A percentile compares a stretch with the other conserved stretches of the same genome.
phyloP scores from a whole-genome alignment of 306 rosid species.

The Argentina anserina region DNA sequence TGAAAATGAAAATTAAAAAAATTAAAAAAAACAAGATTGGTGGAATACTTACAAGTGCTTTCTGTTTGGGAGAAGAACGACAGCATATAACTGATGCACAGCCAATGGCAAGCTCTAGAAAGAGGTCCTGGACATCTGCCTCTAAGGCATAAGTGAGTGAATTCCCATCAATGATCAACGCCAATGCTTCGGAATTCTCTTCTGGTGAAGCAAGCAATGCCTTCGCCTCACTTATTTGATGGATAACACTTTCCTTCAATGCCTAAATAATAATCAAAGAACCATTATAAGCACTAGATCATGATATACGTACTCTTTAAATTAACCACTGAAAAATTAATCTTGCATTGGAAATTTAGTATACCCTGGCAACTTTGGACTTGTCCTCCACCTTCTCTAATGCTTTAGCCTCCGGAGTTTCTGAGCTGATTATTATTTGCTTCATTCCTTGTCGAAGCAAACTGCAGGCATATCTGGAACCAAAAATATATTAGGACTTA shows the following conservation, averaged over 20 bases:
- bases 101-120: constrained; percentile 85
- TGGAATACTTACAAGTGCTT: constrained; percentile 70
- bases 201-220: constrained; percentile 32
- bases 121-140: constrained; percentile 72
- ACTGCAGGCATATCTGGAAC: constrained; percentile 85
- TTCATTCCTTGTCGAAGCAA: constrained; percentile 95
- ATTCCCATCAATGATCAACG: constrained; percentile 94
- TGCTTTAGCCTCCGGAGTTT: constrained; percentile 69
- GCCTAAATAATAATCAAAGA: constrained; percentile 51
- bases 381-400: constrained; percentile 74
- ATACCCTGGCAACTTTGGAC: constrained; percentile 56
- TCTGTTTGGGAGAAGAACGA: constrained; percentile 97
- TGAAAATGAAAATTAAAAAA: no score
- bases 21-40: background rate
- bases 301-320: background rate
- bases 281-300: background rate
- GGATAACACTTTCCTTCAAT: constrained; percentile 63
- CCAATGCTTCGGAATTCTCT: constrained; percentile 60
- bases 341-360: constrained; percentile 12
- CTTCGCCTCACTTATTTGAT: constrained; percentile 63
- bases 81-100: constrained; percentile 98
- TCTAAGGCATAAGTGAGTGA: constrained; percentile 81
- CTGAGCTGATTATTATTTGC: constrained; percentile 81
- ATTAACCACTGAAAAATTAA: background rate
- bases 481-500: constrained; percentile 13